These are phyloP conservation scores for Aspergillus bertholletiae DNA, from an alignment of 495 filamentous ascomycete species.

Conservation along the genomic window DNA sequence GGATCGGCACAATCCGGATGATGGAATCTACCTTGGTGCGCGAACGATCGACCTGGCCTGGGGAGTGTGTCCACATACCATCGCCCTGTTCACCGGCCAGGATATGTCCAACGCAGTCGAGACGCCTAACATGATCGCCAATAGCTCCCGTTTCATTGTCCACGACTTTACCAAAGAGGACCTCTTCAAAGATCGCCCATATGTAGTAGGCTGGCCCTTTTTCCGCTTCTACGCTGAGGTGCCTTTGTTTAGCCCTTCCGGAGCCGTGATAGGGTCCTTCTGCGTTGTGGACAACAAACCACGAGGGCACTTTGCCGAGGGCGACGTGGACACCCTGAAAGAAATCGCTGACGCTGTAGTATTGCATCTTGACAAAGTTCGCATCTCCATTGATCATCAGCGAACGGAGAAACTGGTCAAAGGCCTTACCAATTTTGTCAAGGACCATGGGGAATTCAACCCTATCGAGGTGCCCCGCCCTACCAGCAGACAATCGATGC, in stretches of 20 bases:
- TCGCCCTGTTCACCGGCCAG: conserved; percentile 24
- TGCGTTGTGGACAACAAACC: conserved; percentile 55
- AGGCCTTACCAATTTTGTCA: conserved; percentile 20
- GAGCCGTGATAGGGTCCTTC: conserved; percentile 58
- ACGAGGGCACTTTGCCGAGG: conserved; percentile 22
- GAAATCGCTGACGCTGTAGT: conserved; percentile 23
- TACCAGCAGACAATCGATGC: conserved; percentile 11
- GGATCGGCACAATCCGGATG: conserved; percentile 28
- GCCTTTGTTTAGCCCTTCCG: conserved; percentile 51
- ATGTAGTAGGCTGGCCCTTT: conserved; percentile 35
- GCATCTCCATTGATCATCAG: conserved; percentile 12
- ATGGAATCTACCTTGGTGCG: conserved; percentile 43
- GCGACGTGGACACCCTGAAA: conserved; percentile 21
- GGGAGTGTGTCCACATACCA: not conserved
- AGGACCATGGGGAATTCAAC: conserved; percentile 7
- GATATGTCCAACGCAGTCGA: not conserved
- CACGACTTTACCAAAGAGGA: conserved; percentile 43
- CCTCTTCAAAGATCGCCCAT: conserved; percentile 35
- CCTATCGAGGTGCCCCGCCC: not conserved
- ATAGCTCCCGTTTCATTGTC: conserved; percentile 37
- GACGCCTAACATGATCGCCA: conserved; percentile 3
- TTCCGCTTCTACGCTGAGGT: conserved; percentile 60
- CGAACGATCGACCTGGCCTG: conserved; percentile 19
- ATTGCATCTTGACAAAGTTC: conserved; percentile 21
- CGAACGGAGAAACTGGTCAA: conserved; percentile 17